Base-by-base conservation (phyloP, 148 eudicot genomes). In the Limonium bicolor region DNA sequence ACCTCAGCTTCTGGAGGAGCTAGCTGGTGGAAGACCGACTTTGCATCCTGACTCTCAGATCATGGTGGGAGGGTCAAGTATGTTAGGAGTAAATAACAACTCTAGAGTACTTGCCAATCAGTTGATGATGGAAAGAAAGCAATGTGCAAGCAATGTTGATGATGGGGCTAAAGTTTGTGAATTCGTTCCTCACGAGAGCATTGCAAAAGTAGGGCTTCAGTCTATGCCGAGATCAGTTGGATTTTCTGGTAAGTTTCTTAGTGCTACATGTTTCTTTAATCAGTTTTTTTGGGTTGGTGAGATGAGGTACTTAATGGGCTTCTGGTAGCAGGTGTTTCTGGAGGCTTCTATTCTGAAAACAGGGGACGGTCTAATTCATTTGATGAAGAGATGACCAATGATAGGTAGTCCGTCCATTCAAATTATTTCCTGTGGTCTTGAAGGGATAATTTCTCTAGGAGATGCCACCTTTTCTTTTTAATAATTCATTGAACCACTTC, bases 321-420 rank as follows among this genome's bases (percentile, higher is more conserved):
- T n/a, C n/a, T n/a, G n/a, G n/a, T n/a, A n/a, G 51, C 78, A 69
- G 79, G 70, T 65, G 69, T 69, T 33, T 62, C 42, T 53, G 50
- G 69, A 45, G 76, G 79, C 43, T 65, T 70, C 48, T 59, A 60
- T 32, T 56, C 60, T 51, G 79, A 67, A 21, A 74, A 59, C 22
- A 52, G 54, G 46, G 84, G 66, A 21, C 62, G 44, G 21, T 48
- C 63, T 34, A 63, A 56, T 58, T 65, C 74, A 21, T 50, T 63
- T 34, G 15, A 51, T 23, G 86, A 71, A 54, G 74, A 69, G 36
- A 26, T 53, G 55, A 45, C 72, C 15, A 61, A 60, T 63, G 79
- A 82, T 20, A 63, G 93, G 86, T 80, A 66, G 14, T 27, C 4
- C 9, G 23, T 39, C 27, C 27, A 29, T 8, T 2, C 12, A n/a